phyloP scores from a whole-genome alignment of 148 eudicot genomes.

The Camellia lanceoleosa region DNA sequence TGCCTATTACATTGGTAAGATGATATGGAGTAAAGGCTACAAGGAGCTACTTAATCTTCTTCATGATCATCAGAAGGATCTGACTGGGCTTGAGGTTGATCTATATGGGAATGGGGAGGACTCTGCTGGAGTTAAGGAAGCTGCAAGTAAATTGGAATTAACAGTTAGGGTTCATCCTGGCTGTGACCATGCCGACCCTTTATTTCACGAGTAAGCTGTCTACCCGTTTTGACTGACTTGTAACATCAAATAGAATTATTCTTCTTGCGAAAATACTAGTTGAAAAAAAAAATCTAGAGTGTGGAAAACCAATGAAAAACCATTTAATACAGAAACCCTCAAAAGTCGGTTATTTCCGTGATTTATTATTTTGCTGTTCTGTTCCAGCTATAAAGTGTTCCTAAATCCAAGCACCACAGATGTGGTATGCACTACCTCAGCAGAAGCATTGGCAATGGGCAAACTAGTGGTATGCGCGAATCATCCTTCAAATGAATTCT shows the following conservation, averaged over 20 bases:
- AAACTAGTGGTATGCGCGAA: slow-evolving; percentile 87
- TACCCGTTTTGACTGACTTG: background rate
- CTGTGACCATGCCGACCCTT: slow-evolving; percentile 92
- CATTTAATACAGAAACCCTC: background rate
- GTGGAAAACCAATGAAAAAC: background rate
- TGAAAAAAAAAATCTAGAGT: background rate
- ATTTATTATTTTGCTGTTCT: background rate
- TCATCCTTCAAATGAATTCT: slow-evolving; percentile 94
- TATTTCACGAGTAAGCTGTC: slow-evolving; percentile 81
- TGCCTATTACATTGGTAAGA: slow-evolving; percentile 91
- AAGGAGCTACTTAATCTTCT: slow-evolving; percentile 82
- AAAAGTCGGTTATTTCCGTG: too few relatives aligned
- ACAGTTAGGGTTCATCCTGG: slow-evolving; percentile 74
- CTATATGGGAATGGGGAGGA: slow-evolving; percentile 91
- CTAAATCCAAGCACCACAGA: slow-evolving; percentile 97
- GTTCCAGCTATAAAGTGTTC: slow-evolving; percentile 85
- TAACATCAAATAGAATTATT: background rate
- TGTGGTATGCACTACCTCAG: slow-evolving; percentile 94
- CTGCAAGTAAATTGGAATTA: slow-evolving; percentile 59
- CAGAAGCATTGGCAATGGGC: slow-evolving; percentile 99
- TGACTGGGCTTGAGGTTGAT: slow-evolving; percentile 72
- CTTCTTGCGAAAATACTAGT: background rate
- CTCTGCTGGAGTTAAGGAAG: slow-evolving; percentile 65
- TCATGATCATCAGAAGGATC: slow-evolving; percentile 61
- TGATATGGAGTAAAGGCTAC: slow-evolving; percentile 97